Percentiles rank a stretch among this genome's conserved stretches.
These are phyloP conservation scores for Boletus bicolor DNA, from an alignment of 768 basidiomycete species.

Conservation along the genomic window DNA sequence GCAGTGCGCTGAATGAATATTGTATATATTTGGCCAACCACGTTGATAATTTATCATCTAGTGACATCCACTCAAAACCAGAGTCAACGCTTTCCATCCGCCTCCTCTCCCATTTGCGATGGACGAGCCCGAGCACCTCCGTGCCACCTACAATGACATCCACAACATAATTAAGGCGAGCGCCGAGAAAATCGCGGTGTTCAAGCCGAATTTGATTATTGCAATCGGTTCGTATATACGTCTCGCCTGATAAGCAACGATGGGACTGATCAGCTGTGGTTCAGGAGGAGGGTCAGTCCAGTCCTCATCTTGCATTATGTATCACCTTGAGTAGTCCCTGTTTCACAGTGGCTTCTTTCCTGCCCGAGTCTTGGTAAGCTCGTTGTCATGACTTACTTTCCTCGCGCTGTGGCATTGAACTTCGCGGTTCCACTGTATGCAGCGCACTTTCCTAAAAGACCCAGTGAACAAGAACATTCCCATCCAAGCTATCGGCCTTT, in stretches of 20 bases:
- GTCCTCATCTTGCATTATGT: slow-evolving; percentile 10
- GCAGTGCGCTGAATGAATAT: not conserved
- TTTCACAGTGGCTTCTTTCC: slow-evolving; percentile 85
- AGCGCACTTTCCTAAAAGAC: slow-evolving; percentile 85
- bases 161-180: slow-evolving; percentile 79
- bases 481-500: slow-evolving; percentile 95
- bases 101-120: slow-evolving; percentile 17
- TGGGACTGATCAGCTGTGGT: slow-evolving; percentile 1
- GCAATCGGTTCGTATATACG: slow-evolving; percentile 60
- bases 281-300: slow-evolving; percentile 76
- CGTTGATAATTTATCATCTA: no score
- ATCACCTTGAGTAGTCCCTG: slow-evolving; percentile 14
- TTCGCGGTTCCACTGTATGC: not conserved
- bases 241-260: not conserved
- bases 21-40: no score
- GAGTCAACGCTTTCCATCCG: not conserved
- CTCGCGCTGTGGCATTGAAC: not conserved
- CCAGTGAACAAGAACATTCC: slow-evolving; percentile 74
- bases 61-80: not conserved
- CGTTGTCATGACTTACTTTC: not conserved
- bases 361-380: slow-evolving; percentile 77
- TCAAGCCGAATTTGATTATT: slow-evolving; percentile 83
- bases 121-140: slow-evolving; percentile 54
- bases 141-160: slow-evolving; percentile 86
- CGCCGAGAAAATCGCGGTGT: slow-evolving; percentile 69